These are phyloP conservation scores for Bipolaris cookei DNA, from an alignment of 2,329 filamentous ascomycete species.

Conservation along the genomic window DNA sequence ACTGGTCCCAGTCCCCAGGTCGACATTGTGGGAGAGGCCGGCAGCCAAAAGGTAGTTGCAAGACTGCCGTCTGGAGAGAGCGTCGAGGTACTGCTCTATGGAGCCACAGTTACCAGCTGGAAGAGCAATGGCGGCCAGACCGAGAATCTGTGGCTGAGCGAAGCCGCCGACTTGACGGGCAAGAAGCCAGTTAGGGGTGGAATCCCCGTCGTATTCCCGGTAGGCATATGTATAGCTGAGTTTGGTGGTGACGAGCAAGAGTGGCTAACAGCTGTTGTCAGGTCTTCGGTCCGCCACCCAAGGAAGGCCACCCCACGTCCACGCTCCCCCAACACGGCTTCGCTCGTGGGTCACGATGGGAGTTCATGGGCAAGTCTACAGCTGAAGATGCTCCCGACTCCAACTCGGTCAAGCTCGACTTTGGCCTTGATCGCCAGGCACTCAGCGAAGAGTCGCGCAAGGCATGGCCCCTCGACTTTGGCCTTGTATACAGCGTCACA, in stretches of 20 bases:
- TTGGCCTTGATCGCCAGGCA: slow-evolving; percentile 79
- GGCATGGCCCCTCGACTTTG: slow-evolving; percentile 87
- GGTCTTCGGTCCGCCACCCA: slow-evolving; percentile 81
- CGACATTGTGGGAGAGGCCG: slow-evolving; percentile 74
- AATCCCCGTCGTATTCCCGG: slow-evolving; percentile 91
- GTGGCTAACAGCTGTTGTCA: slow-evolving; percentile 44
- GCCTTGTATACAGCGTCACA: slow-evolving; percentile 90
- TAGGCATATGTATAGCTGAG: slow-evolving; percentile 63
- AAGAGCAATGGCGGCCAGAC: slow-evolving; percentile 73
- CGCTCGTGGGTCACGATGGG: slow-evolving; percentile 87
- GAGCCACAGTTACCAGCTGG: slow-evolving; percentile 93
- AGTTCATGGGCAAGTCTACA: slow-evolving; percentile 89
- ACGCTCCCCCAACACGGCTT: slow-evolving; percentile 92
- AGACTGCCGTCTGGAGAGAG: slow-evolving; percentile 84
- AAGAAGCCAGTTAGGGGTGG: slow-evolving; percentile 89
- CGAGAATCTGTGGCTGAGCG: slow-evolving; percentile 87
- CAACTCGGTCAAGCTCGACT: slow-evolving; percentile 86
- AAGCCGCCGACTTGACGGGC: slow-evolving; percentile 80
- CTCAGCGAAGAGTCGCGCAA: slow-evolving; percentile 71
- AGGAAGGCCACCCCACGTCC: slow-evolving; percentile 76
- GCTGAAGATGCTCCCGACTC: slow-evolving; percentile 62
- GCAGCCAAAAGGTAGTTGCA: slow-evolving; percentile 76
- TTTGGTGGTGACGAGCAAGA: not conserved
- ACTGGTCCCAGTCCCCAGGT: slow-evolving; percentile 71
- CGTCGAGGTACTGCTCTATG: slow-evolving; percentile 84